Evolutionary conservation across 257 asterid genomes (phyloP), one percentile per base, ranked within the genome.

Genomic region (Nyctanthes arbortristis): DNA sequence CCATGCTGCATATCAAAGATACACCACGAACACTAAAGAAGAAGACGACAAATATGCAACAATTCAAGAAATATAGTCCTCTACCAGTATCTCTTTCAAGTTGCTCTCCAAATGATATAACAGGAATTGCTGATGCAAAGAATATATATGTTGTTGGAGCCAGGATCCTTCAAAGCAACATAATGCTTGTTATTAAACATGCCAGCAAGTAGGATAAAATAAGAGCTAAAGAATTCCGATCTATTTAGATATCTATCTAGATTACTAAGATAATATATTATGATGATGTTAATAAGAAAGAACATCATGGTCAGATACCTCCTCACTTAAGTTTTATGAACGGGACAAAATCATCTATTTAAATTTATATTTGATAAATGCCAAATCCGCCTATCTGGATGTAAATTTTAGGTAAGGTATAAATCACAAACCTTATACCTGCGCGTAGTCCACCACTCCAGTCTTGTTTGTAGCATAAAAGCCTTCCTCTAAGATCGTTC

Each of bases 41-140:
- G 11, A n/a, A 33, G 20, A n/a, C 3, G 6, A 52, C 73, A 68
- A 63, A 70, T 68, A 25, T 25, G 33, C 22, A 65, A 67, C 59
- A n/a, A 73, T 37, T 66, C 49, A 24, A 61, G 68, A 1, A 4
- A 67, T 28, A 74, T 7, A 1, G 3, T 9, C 25, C 55, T 77
- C 70, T 61, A 93, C 98, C 75, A 1, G 98, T 93, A 79, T 78
- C 84, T 75, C 97, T 84, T 79, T 91, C 96, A 28, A 93, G 84
- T 65, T 91, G 99, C 82, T 91, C 97, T 76, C 99, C 99, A 2
- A 93, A 93, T 36, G 99, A 91, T 73, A 93, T 91, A 61, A 93
- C 99, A 1, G 99, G 99, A 65, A 93, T 89, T 56, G 99, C 94
- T 20, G 99, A 93, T 66, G 99, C 99, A 77, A 93, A 93, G 88